Percentiles rank a stretch among this genome's conserved stretches.
phyloP scores from a whole-genome alignment of 345 rosid species.

The Eucalyptus pauciflora region DNA sequence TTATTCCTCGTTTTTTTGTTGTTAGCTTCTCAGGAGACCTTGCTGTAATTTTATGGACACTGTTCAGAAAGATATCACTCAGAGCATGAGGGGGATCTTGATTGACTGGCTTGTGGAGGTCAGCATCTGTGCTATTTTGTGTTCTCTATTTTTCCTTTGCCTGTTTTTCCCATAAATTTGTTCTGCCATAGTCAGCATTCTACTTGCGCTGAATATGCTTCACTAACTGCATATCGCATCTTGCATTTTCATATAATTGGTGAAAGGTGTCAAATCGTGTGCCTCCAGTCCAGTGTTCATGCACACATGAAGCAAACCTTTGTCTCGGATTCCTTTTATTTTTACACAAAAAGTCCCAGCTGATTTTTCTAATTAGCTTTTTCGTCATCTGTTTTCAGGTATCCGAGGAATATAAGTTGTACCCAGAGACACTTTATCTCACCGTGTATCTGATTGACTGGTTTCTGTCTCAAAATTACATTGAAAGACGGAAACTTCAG shows the following conservation, averaged over 20 bases:
- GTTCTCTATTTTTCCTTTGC: not conserved
- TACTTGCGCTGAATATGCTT: not conserved
- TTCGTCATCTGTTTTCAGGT: constrained; percentile 31
- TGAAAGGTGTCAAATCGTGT: not conserved
- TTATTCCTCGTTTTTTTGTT: not conserved
- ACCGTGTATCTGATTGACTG: constrained; percentile 76
- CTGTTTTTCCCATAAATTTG: not conserved
- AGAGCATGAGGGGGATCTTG: constrained; percentile 77
- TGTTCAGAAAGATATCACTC: constrained; percentile 62
- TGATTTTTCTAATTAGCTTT: not conserved
- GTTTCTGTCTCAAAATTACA: constrained; percentile 58
- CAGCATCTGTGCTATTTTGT: not conserved
- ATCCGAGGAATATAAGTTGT: constrained; percentile 84
- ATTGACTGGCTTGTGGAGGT: constrained; percentile 99
- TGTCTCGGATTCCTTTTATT: not conserved
- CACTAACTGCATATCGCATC: not conserved
- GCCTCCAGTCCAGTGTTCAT: not conserved
- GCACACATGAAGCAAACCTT: not conserved
- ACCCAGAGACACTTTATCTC: constrained; percentile 78
- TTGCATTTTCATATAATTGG: not conserved
- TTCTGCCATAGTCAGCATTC: not conserved
- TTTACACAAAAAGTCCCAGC: not conserved
- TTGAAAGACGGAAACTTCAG: constrained; percentile 73
- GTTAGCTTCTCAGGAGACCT: constrained; percentile 64
- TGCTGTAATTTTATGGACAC: constrained; percentile 53